Percentiles rank a stretch among this genome's conserved stretches.
Evolutionary conservation across 176 grass and related monocot species (phyloP).

Genomic region (Eragrostis curvula): DNA sequence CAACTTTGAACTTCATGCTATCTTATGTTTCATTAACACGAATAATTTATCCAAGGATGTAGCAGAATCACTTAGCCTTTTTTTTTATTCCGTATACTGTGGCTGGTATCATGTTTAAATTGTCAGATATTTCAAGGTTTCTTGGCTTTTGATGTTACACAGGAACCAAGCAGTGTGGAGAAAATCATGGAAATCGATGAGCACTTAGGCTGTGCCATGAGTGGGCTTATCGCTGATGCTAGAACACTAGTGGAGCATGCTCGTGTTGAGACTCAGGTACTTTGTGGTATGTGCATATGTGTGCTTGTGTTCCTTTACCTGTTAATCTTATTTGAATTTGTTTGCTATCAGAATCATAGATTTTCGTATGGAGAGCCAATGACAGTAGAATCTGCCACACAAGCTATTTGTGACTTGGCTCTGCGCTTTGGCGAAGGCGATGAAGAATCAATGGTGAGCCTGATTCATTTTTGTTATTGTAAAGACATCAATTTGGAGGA

Average conservation of each 20-base stretch:
- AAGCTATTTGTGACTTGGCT: conserved; percentile 96
- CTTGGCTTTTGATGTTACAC: conserved; percentile 39
- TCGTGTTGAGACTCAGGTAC: conserved; percentile 92
- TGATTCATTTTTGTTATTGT: background rate
- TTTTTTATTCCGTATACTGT: background rate
- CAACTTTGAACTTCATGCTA: background rate
- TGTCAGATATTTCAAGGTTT: conserved; percentile 6
- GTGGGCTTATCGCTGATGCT: conserved; percentile 94
- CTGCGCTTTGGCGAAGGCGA: conserved; percentile 97
- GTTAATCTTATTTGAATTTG: conserved; percentile 5
- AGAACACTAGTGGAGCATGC: conserved; percentile 94
- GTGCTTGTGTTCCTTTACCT: background rate
- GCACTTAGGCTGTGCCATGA: conserved; percentile 94
- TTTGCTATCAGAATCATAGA: conserved; percentile 75
- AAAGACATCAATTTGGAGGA: no score
- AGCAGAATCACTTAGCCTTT: background rate
- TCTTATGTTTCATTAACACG: background rate
- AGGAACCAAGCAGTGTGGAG: conserved; percentile 99
- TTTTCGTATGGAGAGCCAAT: conserved; percentile 98
- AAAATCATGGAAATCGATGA: conserved; percentile 99
- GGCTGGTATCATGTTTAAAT: conserved; percentile 9
- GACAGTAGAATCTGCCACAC: conserved; percentile 93
- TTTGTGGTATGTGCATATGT: conserved; percentile 13
- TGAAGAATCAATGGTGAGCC: conserved; percentile 87
- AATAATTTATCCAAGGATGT: background rate